These are phyloP conservation scores for Gynochthodes officinalis DNA, from an alignment of 257 asterid species.

Conservation along the genomic window DNA sequence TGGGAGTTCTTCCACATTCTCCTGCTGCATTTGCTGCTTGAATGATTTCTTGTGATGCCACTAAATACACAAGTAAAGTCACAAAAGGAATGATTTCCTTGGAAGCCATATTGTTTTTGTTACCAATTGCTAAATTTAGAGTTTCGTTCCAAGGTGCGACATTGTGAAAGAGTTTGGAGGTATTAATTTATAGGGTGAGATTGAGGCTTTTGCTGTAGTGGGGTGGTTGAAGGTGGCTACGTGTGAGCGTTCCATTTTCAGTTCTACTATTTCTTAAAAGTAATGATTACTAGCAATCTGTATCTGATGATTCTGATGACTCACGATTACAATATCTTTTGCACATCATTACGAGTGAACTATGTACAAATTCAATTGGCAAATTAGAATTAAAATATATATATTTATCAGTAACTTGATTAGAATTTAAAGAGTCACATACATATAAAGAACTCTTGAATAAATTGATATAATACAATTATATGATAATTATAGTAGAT, in stretches of 20 bases:
- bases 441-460: no score
- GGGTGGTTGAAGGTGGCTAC: slow-evolving; percentile 21
- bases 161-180: neutral
- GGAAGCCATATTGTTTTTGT: slow-evolving; percentile 18
- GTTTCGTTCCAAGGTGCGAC: neutral
- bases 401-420: no score
- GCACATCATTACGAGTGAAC: no score
- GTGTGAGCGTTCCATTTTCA: slow-evolving; percentile 16
- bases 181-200: slow-evolving; percentile 19
- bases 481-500: no score
- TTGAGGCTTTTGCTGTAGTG: slow-evolving; percentile 6
- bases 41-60: slow-evolving; percentile 6
- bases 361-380: no score
- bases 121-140: slow-evolving; percentile 10
- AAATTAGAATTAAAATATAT: no score
- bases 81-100: slow-evolving; percentile 6
- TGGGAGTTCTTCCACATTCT: slow-evolving; percentile 33
- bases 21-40: slow-evolving; percentile 26
- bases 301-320: neutral
- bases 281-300: neutral
- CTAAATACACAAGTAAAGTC: slow-evolving; percentile 18
- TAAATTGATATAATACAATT: no score
- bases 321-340: neutral
- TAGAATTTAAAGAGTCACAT: no score
- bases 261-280: neutral